phyloP scores from a whole-genome alignment of 108 stramenopile species.

The Fistulifera pelliculosa region DNA sequence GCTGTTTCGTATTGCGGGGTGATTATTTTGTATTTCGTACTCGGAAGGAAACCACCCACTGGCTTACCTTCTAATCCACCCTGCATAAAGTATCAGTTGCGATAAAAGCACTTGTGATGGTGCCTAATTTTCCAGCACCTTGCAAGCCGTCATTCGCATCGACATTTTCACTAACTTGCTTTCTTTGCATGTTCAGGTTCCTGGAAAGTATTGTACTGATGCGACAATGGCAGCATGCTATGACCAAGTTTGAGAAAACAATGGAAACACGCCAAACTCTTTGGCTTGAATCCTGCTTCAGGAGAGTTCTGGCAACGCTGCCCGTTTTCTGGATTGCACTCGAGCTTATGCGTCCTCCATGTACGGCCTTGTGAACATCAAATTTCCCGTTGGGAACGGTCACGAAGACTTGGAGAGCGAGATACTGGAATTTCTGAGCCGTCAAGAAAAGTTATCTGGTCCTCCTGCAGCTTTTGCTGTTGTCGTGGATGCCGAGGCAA shows the following conservation, averaged over 20 bases:
- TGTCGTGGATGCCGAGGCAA: conserved; percentile 1
- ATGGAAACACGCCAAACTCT: background rate
- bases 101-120: too few species aligned
- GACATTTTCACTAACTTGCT: conserved; percentile 1
- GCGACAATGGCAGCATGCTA: background rate
- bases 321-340: conserved; percentile 6
- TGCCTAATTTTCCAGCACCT: background rate
- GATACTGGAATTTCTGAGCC: conserved; percentile 2
- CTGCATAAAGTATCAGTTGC: too few species aligned
- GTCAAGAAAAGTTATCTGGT: conserved; percentile 3
- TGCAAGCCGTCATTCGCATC: conserved; percentile 5
- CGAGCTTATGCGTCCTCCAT: background rate
- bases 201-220: conserved; percentile 1
- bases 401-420: background rate
- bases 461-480: conserved; percentile 3
- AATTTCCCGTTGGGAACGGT: background rate
- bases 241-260: background rate
- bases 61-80: too few species aligned
- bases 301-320: background rate
- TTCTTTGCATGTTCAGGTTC: background rate
- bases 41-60: too few species aligned
- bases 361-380: background rate
- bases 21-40: too few species aligned
- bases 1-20: too few species aligned
- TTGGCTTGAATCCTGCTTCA: background rate